Evolutionary conservation across 495 filamentous ascomycete species (phyloP).

Genomic region (Penicillium diatomitis): DNA sequence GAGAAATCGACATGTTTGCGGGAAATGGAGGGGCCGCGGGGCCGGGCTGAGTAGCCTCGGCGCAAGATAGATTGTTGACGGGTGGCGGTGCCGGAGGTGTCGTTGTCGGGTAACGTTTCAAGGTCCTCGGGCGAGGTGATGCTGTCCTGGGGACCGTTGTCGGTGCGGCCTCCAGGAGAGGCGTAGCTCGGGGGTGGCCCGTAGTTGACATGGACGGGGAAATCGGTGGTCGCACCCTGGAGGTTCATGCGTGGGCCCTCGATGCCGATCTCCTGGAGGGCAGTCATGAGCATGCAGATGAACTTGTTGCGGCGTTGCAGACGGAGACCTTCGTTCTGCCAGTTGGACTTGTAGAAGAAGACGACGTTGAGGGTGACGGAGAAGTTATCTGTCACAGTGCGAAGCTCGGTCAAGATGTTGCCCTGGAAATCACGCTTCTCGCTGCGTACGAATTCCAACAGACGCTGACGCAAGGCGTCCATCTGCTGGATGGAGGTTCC

Average conservation of each 20-base stretch:
- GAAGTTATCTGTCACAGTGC: constrained; percentile 54
- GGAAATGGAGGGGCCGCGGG: constrained; percentile 45
- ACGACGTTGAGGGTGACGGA: constrained; percentile 83
- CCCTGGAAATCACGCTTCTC: constrained; percentile 90
- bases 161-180: no score
- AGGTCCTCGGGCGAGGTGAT: not conserved
- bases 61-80: constrained; percentile 47
- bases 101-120: constrained; percentile 19
- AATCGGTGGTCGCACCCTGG: constrained; percentile 53
- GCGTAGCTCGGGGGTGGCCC: constrained; percentile 11
- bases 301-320: constrained; percentile 90
- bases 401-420: constrained; percentile 84
- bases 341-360: constrained; percentile 95
- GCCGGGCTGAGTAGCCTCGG: constrained; percentile 35
- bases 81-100: constrained; percentile 16
- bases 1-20: constrained; percentile 68
- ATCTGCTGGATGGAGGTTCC: constrained; percentile 84
- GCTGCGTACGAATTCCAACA: constrained; percentile 72
- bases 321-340: constrained; percentile 88
- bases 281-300: constrained; percentile 84
- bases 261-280: constrained; percentile 77
- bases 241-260: constrained; percentile 74
- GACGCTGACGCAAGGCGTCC: constrained; percentile 69
- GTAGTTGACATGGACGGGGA: constrained; percentile 50
- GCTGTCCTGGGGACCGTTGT: no score